phyloP scores from a whole-genome alignment of 495 filamentous ascomycete species.

The Parachaetomium inaequale region DNA sequence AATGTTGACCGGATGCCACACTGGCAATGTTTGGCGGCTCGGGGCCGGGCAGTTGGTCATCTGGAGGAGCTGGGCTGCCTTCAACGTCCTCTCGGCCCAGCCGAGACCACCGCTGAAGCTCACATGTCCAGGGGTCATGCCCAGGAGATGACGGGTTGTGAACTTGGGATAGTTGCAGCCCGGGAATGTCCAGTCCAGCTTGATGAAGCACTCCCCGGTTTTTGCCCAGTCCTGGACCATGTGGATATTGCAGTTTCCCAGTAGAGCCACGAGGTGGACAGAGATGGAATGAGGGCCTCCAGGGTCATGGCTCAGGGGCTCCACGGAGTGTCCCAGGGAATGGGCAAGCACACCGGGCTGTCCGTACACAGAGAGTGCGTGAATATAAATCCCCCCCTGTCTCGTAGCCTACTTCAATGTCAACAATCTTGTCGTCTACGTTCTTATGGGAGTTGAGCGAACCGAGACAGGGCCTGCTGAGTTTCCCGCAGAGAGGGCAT shows the following conservation, averaged over 20 bases:
- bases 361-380: not conserved
- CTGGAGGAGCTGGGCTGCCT: not conserved
- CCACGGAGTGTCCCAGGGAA: not conserved
- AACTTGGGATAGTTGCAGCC: conserved; percentile 1
- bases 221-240: not conserved
- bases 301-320: not conserved
- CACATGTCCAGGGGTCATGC: not conserved
- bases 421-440: not conserved
- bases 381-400: not conserved
- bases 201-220: conserved; percentile 1
- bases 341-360: not conserved
- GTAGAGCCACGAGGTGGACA: not conserved
- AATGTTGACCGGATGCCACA: not conserved
- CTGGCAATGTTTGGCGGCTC: not conserved
- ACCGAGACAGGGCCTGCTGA: not conserved
- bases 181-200: conserved; percentile 12
- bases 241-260: not conserved
- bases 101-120: conserved; percentile 11
- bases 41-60: not conserved
- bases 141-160: conserved; percentile 12
- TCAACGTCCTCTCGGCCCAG: not conserved
- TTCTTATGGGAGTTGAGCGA: not conserved
- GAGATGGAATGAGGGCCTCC: conserved; percentile 5
- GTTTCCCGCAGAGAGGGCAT: too few species aligned
- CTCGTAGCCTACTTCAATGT: not conserved